Base-by-base conservation (phyloP, 2,329 filamentous ascomycete genomes). In the Monosporascus sp. region DNA sequence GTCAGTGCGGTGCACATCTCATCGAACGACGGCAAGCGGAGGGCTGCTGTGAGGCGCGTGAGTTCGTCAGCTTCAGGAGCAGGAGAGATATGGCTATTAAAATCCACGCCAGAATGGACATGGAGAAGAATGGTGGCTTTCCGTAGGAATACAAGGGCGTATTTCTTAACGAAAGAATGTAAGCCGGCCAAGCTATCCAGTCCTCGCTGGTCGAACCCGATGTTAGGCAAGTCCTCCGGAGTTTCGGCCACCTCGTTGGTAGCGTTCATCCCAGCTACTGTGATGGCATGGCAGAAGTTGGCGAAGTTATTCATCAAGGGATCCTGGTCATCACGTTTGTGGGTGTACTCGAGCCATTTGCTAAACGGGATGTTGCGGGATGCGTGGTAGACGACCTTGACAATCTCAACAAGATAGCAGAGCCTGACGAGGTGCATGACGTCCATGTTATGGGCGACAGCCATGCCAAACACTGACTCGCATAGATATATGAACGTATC, bases 391-490 rank as follows among this genome's bases (percentile, higher is more conserved):
- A 91, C 80, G 6, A 91, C 85, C 72, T 96, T 95, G 55, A 95
- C 84, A 53, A 99, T 84, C 71, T 99, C 94, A 3, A 90, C 90
- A 52, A 96, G 79, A 66, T 96, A 97, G 72, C 91, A 97, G 46
- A 97, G 76, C 38, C 88, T 85, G 49, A 97, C 72, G 50, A 97
- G 71, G 68, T 96, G 88, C 41, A 86, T 82, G 43, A 95, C 83
- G 52, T 95, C 89, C 40, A 90, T 79, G 41, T 82, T 76, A 27
- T 91, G 81, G 2, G 86, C 80, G 8, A 87, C 80, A 7, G 82
- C 79, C 19, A 95, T 69, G 52, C 85, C 87, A 50, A 91, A 82
- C 1, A 89, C 84, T 62, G 84, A 86, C 66, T 96, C 89, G 16
- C 89, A 85, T 51, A 97, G 75, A 71, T 97, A 95, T 3, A 89